phyloP scores from a whole-genome alignment of 352 stramenopile genomes.

The Phytophthora litchii region DNA sequence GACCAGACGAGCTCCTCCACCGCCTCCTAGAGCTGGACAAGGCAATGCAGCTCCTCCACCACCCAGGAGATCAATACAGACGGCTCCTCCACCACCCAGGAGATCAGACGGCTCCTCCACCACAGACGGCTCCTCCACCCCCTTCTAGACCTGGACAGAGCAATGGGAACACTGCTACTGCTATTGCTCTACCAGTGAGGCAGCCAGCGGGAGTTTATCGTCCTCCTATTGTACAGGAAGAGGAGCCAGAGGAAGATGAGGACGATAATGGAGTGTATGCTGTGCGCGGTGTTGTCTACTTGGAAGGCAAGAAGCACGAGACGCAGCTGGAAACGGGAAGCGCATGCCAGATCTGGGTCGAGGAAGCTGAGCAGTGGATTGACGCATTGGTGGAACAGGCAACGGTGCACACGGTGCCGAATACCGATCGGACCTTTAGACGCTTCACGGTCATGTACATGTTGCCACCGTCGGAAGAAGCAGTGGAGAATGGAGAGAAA shows the following conservation, averaged over 20 bases:
- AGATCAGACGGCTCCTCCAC: neutral
- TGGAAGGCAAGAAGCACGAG: constrained; percentile 83
- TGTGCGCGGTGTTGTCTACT: constrained; percentile 71
- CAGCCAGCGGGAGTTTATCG: constrained; percentile 11
- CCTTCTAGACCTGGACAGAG: constrained; percentile 6
- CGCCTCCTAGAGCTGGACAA: constrained; percentile 39
- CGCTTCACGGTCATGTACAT: constrained; percentile 76
- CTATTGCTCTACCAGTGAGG: neutral
- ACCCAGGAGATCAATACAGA: neutral
- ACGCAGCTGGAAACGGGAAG: constrained; percentile 70
- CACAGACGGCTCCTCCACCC: constrained; percentile 5
- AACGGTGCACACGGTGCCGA: constrained; percentile 62
- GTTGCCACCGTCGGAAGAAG: constrained; percentile 30
- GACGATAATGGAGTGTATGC: constrained; percentile 78
- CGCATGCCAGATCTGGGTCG: constrained; percentile 83
- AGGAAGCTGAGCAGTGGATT: constrained; percentile 77
- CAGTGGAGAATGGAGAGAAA: constrained; percentile 18
- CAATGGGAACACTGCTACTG: neutral
- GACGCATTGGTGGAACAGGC: constrained; percentile 74
- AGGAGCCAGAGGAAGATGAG: constrained; percentile 39
- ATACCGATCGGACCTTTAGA: constrained; percentile 68
- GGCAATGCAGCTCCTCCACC: constrained; percentile 14
- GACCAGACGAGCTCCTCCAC: constrained; percentile 32
- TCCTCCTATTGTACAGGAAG: constrained; percentile 10
- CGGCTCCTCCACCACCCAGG: too few species aligned